Percentiles rank a stretch among this genome's conserved stretches.
Evolutionary conservation across 2,329 filamentous ascomycete genomes (phyloP).

Genomic region (Fusarium sororula): DNA sequence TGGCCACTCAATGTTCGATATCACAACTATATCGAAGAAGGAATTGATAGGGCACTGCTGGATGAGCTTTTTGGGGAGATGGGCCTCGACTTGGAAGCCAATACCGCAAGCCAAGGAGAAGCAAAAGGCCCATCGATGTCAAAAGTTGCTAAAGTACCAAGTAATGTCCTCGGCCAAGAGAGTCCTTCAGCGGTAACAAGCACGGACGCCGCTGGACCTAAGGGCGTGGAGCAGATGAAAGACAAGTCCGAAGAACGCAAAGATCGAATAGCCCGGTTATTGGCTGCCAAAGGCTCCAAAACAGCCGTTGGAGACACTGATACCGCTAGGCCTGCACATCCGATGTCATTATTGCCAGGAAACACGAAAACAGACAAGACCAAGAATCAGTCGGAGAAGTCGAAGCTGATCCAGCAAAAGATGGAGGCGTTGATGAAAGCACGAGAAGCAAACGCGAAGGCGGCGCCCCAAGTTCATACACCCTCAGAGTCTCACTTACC

Average conservation of each 20-base stretch:
- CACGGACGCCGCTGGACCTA: not conserved
- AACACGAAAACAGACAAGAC: constrained; percentile 16
- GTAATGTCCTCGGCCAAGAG: not conserved
- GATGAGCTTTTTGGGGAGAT: constrained; percentile 74
- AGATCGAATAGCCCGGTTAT: constrained; percentile 78
- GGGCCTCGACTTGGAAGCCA: constrained; percentile 59
- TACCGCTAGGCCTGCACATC: not conserved
- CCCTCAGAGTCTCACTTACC: not conserved
- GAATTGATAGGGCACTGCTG: constrained; percentile 71
- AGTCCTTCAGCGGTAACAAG: not conserved
- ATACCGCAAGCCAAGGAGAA: not conserved
- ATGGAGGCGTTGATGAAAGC: constrained; percentile 77
- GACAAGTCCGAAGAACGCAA: constrained; percentile 70
- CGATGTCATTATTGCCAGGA: constrained; percentile 34
- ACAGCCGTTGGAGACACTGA: constrained; percentile 21
- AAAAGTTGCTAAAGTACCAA: not conserved
- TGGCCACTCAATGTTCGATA: constrained; percentile 75
- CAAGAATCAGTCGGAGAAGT: constrained; percentile 69
- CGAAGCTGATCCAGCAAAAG: constrained; percentile 77
- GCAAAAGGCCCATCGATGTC: not conserved
- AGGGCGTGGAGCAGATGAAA: constrained; percentile 59
- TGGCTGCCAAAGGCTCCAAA: constrained; percentile 77
- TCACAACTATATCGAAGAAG: constrained; percentile 76
- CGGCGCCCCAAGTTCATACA: not conserved
- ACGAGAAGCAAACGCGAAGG: constrained; percentile 54